A percentile compares a stretch with the other conserved stretches of the same genome.
These are phyloP conservation scores for Aspergillus bertholletiae DNA, from an alignment of 495 filamentous ascomycete genomes.

Conservation along the genomic window DNA sequence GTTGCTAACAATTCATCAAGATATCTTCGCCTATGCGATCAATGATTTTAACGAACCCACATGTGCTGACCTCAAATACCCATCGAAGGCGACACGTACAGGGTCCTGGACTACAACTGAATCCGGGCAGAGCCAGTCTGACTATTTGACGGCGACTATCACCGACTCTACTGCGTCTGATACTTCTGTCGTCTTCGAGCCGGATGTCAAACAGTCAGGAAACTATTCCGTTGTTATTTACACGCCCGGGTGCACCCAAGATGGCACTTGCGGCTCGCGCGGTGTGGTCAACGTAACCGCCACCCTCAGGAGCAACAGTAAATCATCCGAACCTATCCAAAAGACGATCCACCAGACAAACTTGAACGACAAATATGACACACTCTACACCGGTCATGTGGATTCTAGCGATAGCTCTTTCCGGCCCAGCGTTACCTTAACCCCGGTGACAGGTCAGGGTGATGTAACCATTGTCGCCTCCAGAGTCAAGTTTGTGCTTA, in stretches of 20 bases:
- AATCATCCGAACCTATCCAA: conserved; percentile 33
- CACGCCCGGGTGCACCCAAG: conserved; percentile 84
- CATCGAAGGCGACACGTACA: conserved; percentile 60
- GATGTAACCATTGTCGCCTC: conserved; percentile 82
- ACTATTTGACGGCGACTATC: conserved; percentile 72
- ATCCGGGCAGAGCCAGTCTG: conserved; percentile 58
- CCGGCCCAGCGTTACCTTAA: conserved; percentile 75
- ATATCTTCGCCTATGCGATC: conserved; percentile 81
- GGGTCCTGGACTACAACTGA: conserved; percentile 71
- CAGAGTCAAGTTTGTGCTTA: conserved; percentile 71
- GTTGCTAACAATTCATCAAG: conserved; percentile 30
- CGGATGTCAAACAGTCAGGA: conserved; percentile 83
- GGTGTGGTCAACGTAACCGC: conserved; percentile 80
- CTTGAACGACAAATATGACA: conserved; percentile 89
- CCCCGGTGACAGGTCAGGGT: conserved; percentile 61
- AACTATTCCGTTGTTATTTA: conserved; percentile 86
- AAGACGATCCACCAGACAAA: conserved; percentile 79
- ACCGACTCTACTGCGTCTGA: conserved; percentile 48
- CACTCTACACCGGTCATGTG: conserved; percentile 78
- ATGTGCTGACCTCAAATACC: conserved; percentile 63
- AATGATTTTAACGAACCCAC: conserved; percentile 83
- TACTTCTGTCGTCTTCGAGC: conserved; percentile 68
- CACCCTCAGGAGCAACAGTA: conserved; percentile 53
- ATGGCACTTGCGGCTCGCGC: conserved; percentile 68
- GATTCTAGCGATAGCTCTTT: conserved; percentile 73